phyloP scores from a whole-genome alignment of 176 grass and related monocot genomes.

The Aegilops tauschii region DNA sequence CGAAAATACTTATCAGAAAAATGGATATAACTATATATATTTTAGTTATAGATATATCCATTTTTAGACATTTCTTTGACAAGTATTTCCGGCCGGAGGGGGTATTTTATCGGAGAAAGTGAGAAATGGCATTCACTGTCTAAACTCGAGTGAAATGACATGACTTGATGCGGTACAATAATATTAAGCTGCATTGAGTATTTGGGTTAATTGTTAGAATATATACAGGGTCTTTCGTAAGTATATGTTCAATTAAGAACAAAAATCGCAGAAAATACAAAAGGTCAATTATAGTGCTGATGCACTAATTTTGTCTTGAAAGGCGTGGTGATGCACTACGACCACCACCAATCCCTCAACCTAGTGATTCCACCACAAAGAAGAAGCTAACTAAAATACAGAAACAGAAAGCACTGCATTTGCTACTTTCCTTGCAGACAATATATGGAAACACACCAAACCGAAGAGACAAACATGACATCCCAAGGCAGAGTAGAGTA shows the following conservation, averaged over 20 bases:
- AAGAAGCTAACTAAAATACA: background rate
- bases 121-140: background rate
- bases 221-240: too few species aligned
- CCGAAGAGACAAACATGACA: constrained; percentile 38
- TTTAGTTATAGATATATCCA: too few species aligned
- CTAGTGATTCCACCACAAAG: background rate
- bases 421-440: background rate
- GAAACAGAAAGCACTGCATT: background rate
- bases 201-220: background rate
- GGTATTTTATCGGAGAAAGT: too few species aligned
- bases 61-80: too few species aligned
- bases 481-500: background rate
- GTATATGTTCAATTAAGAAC: background rate
- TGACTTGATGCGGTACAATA: background rate
- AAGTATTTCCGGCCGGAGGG: too few species aligned
- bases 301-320: constrained; percentile 21
- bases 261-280: background rate
- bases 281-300: constrained; percentile 27
- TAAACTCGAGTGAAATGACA: background rate
- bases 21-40: too few species aligned
- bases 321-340: constrained; percentile 33
- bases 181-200: background rate
- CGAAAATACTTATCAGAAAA: too few species aligned
- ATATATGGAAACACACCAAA: constrained; percentile 23
- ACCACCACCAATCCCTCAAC: background rate